Evolutionary conservation across 2,329 filamentous ascomycete species (phyloP).

Genomic region (Cylindrodendrum hubeiense): DNA sequence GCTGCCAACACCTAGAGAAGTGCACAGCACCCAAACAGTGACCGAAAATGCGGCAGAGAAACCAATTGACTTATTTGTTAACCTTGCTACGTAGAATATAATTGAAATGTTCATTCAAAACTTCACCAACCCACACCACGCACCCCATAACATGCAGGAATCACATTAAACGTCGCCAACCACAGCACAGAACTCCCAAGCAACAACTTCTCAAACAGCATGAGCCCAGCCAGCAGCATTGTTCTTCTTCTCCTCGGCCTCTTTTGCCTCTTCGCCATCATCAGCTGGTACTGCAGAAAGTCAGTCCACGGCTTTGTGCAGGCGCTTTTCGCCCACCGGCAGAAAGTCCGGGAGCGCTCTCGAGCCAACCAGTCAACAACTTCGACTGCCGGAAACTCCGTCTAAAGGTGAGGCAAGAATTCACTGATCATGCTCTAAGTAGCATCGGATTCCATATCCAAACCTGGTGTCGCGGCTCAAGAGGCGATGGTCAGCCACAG

Average conservation of each 20-base stretch:
- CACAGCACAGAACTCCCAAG: not conserved
- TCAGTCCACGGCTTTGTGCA: constrained; percentile 47
- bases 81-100: not conserved
- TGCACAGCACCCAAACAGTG: constrained; percentile 8
- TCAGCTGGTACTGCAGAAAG: constrained; percentile 47
- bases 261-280: constrained; percentile 42
- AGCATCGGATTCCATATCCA: not conserved
- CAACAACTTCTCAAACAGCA: constrained; percentile 20
- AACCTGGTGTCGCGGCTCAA: not conserved
- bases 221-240: constrained; percentile 47
- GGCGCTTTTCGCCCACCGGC: constrained; percentile 39
- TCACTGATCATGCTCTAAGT: too few relatives aligned
- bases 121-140: not conserved
- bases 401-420: constrained; percentile 22
- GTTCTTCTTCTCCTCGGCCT: constrained; percentile 50
- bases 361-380: constrained; percentile 17
- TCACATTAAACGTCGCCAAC: not conserved
- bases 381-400: constrained; percentile 26
- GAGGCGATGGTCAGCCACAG: constrained; percentile 30
- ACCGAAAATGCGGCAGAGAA: not conserved
- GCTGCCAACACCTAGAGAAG: constrained; percentile 3
- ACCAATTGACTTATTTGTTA: not conserved
- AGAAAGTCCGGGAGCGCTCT: constrained; percentile 22
- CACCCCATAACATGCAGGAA: not conserved
- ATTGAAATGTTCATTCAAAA: not conserved